These are phyloP conservation scores for Didymella exigua DNA, from an alignment of 2,329 filamentous ascomycete genomes.

Conservation along the genomic window DNA sequence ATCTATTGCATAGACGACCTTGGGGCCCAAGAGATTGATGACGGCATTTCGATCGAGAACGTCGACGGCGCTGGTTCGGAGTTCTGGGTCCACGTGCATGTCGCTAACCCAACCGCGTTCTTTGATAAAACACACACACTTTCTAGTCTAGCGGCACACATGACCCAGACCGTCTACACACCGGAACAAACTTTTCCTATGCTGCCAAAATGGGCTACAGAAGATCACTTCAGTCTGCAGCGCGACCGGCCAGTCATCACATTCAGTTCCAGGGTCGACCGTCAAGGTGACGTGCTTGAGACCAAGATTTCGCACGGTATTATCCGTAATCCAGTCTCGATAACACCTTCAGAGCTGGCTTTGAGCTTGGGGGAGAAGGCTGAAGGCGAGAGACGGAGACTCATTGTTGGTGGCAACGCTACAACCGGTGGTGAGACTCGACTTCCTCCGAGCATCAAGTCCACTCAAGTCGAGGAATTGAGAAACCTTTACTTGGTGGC, in stretches of 20 bases:
- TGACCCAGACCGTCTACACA: constrained; percentile 62
- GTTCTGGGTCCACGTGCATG: constrained; percentile 78
- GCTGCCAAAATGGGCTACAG: constrained; percentile 57
- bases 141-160: constrained; percentile 65
- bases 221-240: constrained; percentile 60
- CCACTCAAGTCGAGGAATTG: constrained; percentile 42
- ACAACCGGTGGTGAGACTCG: constrained; percentile 1
- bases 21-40: constrained; percentile 74
- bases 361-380: constrained; percentile 45
- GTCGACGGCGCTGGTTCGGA: constrained; percentile 57
- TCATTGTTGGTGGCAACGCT: constrained; percentile 38
- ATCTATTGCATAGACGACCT: constrained; percentile 76
- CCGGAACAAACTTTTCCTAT: constrained; percentile 63
- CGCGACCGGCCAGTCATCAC: constrained; percentile 63
- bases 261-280: constrained; percentile 63
- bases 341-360: constrained; percentile 54
- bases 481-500: constrained; percentile 45
- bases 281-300: constrained; percentile 59
- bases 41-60: constrained; percentile 74
- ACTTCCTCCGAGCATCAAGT: constrained; percentile 21
- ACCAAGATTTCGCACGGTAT: constrained; percentile 60
- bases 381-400: constrained; percentile 17
- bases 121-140: constrained; percentile 65
- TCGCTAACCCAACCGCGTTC: constrained; percentile 77
- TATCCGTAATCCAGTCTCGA: constrained; percentile 59